Evolutionary conservation across 1,284 basidiomycete genomes (phyloP).

Genomic region (Trichosporon coremiiforme): DNA sequence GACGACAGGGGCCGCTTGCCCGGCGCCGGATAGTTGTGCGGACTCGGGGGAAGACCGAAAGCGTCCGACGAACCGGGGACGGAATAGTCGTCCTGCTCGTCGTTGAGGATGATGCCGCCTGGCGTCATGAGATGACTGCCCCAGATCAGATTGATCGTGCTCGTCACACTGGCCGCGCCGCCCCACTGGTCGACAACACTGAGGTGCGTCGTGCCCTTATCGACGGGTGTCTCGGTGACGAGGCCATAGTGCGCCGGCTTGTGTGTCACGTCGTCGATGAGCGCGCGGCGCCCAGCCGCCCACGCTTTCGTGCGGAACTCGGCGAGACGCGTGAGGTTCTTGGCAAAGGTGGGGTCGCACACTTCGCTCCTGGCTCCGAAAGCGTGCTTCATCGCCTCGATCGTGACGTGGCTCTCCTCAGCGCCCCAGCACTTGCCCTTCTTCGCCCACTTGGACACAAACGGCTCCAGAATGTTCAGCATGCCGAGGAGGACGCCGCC

Average conservation of each 20-base stretch:
- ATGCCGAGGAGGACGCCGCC: slow-evolving; percentile 53
- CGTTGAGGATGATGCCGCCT: slow-evolving; percentile 85
- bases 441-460: slow-evolving; percentile 15
- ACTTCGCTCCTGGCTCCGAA: slow-evolving; percentile 74
- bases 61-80: slow-evolving; percentile 75
- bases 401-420: slow-evolving; percentile 78
- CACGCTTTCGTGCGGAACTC: slow-evolving; percentile 73
- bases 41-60: slow-evolving; percentile 81
- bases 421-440: slow-evolving; percentile 22
- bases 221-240: slow-evolving; percentile 70
- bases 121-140: slow-evolving; percentile 77
- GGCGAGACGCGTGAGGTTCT: slow-evolving; percentile 59
- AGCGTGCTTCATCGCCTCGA: slow-evolving; percentile 91
- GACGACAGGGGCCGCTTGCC: slow-evolving; percentile 84
- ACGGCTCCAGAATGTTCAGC: slow-evolving; percentile 49
- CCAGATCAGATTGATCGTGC: slow-evolving; percentile 81
- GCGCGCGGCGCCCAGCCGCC: slow-evolving; percentile 62
- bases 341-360: slow-evolving; percentile 69
- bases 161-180: slow-evolving; percentile 81
- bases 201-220: slow-evolving; percentile 92
- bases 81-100: slow-evolving; percentile 85
- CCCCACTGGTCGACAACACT: slow-evolving; percentile 73
- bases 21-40: slow-evolving; percentile 84
- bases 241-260: slow-evolving; percentile 79
- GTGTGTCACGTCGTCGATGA: slow-evolving; percentile 70